These are phyloP conservation scores for Scleroderma citrinum DNA, from an alignment of 768 basidiomycete genomes.

Conservation along the genomic window DNA sequence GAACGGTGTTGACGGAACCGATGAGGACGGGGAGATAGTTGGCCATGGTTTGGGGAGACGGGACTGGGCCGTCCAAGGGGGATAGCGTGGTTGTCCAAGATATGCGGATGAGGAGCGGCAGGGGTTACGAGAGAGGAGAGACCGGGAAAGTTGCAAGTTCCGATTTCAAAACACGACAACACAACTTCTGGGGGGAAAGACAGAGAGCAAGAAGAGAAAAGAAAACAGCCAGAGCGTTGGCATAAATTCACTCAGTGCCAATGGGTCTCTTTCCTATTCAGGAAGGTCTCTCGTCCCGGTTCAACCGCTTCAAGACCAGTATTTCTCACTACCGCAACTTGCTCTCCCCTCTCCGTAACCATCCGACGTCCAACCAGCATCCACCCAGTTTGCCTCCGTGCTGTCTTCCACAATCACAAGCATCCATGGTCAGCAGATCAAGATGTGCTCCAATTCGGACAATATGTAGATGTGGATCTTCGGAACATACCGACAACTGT, in stretches of 20 bases:
- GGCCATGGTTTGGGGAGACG: slow-evolving; percentile 41
- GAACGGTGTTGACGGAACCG: slow-evolving; percentile 53
- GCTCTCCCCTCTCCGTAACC: background rate
- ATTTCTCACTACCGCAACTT: background rate
- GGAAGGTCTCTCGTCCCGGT: background rate
- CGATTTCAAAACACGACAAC: slow-evolving; percentile 5
- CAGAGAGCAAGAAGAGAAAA: background rate
- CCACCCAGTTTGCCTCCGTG: too few relatives aligned
- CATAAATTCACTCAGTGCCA: background rate
- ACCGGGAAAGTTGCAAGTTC: slow-evolving; percentile 8
- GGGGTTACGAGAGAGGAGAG: slow-evolving; percentile 8
- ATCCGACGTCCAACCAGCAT: background rate
- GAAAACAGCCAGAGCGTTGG: background rate
- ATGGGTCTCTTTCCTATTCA: background rate
- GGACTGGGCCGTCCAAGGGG: background rate
- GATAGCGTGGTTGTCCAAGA: background rate
- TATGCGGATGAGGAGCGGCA: background rate
- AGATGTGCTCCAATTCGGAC: background rate
- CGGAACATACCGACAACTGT: background rate
- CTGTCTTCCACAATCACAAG: too few relatives aligned
- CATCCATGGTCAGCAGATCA: too few relatives aligned
- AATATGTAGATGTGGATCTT: background rate
- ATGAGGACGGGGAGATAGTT: slow-evolving; percentile 68
- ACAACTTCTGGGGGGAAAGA: background rate
- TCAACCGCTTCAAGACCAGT: background rate